Conservation (phyloP, 441 rosid species). For the Cnidoscolus chayamansa region DNA sequence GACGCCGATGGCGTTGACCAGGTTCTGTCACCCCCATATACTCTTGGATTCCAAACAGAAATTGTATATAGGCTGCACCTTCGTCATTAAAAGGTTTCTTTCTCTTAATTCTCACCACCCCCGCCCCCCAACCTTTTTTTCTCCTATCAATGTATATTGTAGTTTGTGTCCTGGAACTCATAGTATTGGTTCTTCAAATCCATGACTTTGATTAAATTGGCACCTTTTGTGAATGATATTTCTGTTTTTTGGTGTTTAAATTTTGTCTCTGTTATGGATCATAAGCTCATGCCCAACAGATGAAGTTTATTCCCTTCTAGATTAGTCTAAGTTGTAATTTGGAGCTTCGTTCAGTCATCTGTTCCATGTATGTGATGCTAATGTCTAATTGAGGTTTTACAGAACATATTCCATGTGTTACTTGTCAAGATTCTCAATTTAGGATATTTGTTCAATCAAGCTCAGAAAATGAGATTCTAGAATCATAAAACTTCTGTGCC, state of each 20-base stretch:
- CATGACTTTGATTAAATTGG: too few species aligned
- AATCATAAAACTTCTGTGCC: background rate
- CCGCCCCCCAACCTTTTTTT: too few species aligned
- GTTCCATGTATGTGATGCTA: background rate
- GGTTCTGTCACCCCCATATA: slow-evolving; percentile 40
- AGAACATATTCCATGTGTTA: background rate
- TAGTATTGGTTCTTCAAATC: too few species aligned
- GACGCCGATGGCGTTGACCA: slow-evolving; percentile 41
- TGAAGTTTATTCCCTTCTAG: background rate
- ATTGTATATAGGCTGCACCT: slow-evolving; percentile 38
- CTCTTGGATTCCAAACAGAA: slow-evolving; percentile 44
- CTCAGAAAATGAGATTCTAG: background rate
- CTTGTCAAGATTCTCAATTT: background rate
- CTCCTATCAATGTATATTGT: background rate
- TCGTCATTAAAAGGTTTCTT: slow-evolving; percentile 41
- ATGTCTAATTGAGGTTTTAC: background rate
- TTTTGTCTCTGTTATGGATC: background rate
- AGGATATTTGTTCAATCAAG: background rate
- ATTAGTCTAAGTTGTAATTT: background rate
- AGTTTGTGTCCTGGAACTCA: background rate
- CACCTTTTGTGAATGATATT: background rate
- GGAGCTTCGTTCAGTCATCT: background rate
- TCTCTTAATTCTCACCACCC: background rate
- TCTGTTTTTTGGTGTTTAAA: background rate
- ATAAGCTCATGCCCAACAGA: background rate